Evolutionary conservation across 257 asterid genomes (phyloP).

Genomic region (Fraxinus excelsior): DNA sequence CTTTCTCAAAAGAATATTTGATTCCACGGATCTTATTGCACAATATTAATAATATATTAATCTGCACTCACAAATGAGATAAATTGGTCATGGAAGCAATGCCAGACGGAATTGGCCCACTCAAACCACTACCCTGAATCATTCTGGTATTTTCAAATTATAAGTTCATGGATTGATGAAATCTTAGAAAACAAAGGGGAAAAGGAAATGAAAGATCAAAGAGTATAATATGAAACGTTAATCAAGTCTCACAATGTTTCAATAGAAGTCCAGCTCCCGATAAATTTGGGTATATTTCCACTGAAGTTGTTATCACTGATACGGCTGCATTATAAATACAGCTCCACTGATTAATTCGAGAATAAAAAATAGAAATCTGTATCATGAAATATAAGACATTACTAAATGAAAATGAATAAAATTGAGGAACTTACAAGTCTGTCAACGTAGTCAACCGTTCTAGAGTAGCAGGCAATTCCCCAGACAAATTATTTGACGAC

Average conservation of each 20-base stretch:
- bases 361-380: not conserved
- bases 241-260: slow-evolving; percentile 47
- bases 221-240: not conserved
- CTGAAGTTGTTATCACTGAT: slow-evolving; percentile 57
- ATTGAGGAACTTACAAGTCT: slow-evolving; percentile 53
- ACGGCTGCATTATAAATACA: slow-evolving; percentile 44
- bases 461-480: slow-evolving; percentile 52
- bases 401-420: not conserved
- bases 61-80: too few relatives aligned
- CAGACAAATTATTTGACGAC: slow-evolving; percentile 65
- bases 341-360: not conserved
- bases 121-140: too few relatives aligned
- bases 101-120: too few relatives aligned
- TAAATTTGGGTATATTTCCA: slow-evolving; percentile 64
- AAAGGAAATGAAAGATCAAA: not conserved
- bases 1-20: not conserved
- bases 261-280: slow-evolving; percentile 55
- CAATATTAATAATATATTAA: too few relatives aligned
- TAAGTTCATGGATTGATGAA: slow-evolving; percentile 8
- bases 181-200: not conserved
- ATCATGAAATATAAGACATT: not conserved
- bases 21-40: slow-evolving; percentile 9
- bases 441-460: slow-evolving; percentile 51
- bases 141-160: slow-evolving; percentile 33
- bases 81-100: too few relatives aligned